phyloP scores from a whole-genome alignment of 768 basidiomycete genomes.

The Coprinopsis sp. region DNA sequence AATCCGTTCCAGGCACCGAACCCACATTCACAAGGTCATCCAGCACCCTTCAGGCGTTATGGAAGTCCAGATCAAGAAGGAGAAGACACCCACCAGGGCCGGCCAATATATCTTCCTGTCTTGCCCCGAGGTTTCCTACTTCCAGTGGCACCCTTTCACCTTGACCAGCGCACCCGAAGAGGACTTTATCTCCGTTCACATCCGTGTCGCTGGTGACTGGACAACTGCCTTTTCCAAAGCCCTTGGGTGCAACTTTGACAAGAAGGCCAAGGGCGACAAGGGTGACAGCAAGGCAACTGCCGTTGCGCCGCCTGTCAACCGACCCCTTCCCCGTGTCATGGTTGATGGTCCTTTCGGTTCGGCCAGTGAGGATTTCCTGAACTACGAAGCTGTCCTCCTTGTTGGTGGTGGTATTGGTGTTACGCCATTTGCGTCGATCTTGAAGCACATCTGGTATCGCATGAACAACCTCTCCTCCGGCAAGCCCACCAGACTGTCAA shows the following conservation, averaged over 20 bases:
- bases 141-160: constrained; percentile 98
- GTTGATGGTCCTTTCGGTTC: constrained; percentile 94
- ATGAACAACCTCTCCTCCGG: constrained; percentile 77
- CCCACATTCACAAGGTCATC: constrained; percentile 91
- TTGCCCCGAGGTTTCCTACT: constrained; percentile 90
- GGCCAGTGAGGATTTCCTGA: constrained; percentile 87
- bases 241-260: constrained; percentile 78
- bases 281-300: constrained; percentile 60
- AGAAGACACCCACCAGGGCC: constrained; percentile 75
- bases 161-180: constrained; percentile 93
- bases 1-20: constrained; percentile 83
- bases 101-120: constrained; percentile 93
- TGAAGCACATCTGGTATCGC: constrained; percentile 94
- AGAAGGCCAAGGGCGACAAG: constrained; percentile 43
- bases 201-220: constrained; percentile 90
- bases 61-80: constrained; percentile 97
- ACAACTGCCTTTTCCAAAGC: constrained; percentile 76
- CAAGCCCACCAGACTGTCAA: constrained; percentile 78
- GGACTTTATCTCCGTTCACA: constrained; percentile 91
- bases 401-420: constrained; percentile 96
- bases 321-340: constrained; percentile 86
- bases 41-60: constrained; percentile 93
- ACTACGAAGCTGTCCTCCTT: constrained; percentile 83
- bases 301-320: constrained; percentile 57
- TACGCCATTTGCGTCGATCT: constrained; percentile 89